Conservation (phyloP, 192 early-diverging fungal species). For the Podila epigama region DNA sequence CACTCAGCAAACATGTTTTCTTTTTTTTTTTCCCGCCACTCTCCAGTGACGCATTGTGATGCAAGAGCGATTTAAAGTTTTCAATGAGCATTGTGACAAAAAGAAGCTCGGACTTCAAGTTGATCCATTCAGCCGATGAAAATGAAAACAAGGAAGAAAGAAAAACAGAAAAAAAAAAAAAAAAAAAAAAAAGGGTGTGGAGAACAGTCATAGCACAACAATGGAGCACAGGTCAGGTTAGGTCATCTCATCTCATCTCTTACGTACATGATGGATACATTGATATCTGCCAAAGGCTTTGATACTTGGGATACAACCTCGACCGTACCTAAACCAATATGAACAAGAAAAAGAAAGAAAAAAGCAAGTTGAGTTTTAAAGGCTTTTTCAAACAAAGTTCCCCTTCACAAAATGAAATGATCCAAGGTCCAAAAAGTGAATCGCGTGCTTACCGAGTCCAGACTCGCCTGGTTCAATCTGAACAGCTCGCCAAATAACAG, state of each 20-base stretch:
- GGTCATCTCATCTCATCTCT: neutral
- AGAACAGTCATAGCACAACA: neutral
- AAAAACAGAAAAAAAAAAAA: neutral
- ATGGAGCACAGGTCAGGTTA: neutral
- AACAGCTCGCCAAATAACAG: constrained; percentile 39
- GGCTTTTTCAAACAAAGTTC: neutral
- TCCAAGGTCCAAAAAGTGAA: neutral
- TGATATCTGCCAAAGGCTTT: constrained; percentile 34
- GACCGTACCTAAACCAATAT: constrained; percentile 13
- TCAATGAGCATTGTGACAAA: no score
- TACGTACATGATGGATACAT: constrained; percentile 48
- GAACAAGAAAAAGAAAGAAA: neutral
- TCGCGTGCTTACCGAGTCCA: constrained; percentile 23
- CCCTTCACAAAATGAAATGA: neutral
- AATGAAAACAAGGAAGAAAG: neutral
- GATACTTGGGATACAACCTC: constrained; percentile 43
- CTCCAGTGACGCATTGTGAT: no score
- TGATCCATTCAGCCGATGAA: neutral
- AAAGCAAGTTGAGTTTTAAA: neutral
- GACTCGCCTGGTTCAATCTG: constrained; percentile 48
- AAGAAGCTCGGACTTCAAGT: no score
- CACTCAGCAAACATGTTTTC: no score
- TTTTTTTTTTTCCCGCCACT: no score
- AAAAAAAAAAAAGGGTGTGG: neutral
- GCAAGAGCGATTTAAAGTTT: no score